phyloP scores from a whole-genome alignment of 2,329 filamentous ascomycete species.

The Escovopsis sp. region DNA sequence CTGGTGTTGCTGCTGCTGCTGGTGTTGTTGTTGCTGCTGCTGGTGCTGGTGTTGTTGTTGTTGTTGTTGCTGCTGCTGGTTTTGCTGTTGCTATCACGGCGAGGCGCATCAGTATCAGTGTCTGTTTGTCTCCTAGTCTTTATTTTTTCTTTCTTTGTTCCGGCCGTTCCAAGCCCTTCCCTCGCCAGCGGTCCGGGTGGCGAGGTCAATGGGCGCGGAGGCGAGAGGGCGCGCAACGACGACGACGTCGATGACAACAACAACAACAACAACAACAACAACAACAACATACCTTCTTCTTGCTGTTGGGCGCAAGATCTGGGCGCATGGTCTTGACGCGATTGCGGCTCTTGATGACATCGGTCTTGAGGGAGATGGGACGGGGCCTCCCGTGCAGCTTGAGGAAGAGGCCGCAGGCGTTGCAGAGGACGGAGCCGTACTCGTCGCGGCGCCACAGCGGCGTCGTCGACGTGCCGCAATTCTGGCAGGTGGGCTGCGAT shows the following conservation, averaged over 20 bases:
- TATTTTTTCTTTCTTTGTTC: too few relatives aligned
- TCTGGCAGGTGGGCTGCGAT: slow-evolving; percentile 87
- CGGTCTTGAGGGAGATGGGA: slow-evolving; percentile 93
- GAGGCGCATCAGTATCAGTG: too few relatives aligned
- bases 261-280: too few relatives aligned
- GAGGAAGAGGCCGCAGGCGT: slow-evolving; percentile 92
- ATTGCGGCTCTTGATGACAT: slow-evolving; percentile 99
- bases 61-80: too few relatives aligned
- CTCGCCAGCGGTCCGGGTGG: too few relatives aligned
- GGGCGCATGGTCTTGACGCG: slow-evolving; percentile 78
- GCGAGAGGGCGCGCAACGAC: too few relatives aligned
- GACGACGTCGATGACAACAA: too few relatives aligned
- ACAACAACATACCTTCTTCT: slow-evolving; percentile 54
- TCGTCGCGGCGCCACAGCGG: slow-evolving; percentile 97
- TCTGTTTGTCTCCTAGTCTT: too few relatives aligned
- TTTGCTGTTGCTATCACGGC: too few relatives aligned
- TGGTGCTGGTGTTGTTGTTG: too few relatives aligned
- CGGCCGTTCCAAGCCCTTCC: too few relatives aligned
- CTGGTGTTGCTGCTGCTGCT: slow-evolving; percentile 5
- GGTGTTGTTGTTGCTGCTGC: background rate
- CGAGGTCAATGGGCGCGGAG: too few relatives aligned
- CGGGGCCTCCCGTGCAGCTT: slow-evolving; percentile 90
- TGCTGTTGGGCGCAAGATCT: slow-evolving; percentile 51
- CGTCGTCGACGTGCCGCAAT: slow-evolving; percentile 89
- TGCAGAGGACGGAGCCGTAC: slow-evolving; percentile 88